Evolutionary conservation across 192 early-diverging fungal species (phyloP), one percentile per base, ranked within the genome.

Genomic region (Rhizophagus clarus): DNA sequence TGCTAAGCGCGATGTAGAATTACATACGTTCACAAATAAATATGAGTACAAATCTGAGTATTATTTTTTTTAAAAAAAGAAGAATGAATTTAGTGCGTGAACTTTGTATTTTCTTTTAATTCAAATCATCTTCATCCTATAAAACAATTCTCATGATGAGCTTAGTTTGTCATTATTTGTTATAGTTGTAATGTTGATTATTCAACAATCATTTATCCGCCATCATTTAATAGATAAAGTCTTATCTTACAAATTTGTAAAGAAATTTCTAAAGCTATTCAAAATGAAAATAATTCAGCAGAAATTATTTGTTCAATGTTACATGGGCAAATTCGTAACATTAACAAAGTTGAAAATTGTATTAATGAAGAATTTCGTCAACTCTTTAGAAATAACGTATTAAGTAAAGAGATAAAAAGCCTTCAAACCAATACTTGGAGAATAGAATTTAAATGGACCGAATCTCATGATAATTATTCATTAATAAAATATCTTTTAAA

Each of bases 241-340:
- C 31, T 67, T 7, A 67, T 67, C 17, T 31, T 67, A 31, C 64
- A 67, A 67, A 31, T 67, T 17, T 67, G 64, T 28, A 67, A 67
- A 20, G 24, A 10, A 31, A 67, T 67, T 67, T 32, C 32, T 31
- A 14, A 17, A 17, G 64, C 28, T 32, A 67, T 67, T 67, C 64
- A 67, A 31, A 4, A 31, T 17, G 15, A 67, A 4, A 11, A 67
- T 67, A 67, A 3, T 31, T 17, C 15, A 5, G 28, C 64, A 31
- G 64, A 32, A 67, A 31, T 67, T 31, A 17, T 31, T 67, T 67
- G 24, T 2, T 3, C 12, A 67, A 67, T 67, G 29, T 0, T 5
- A 28, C 64, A 67, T 29, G 10, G 11, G 10, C 64, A 67, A 67
- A 67, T 67, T 67, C 2, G 1, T 31, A 67, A 67, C 6, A 17